phyloP scores from a whole-genome alignment of 345 rosid genomes.

The Dipteronia sinensis region DNA sequence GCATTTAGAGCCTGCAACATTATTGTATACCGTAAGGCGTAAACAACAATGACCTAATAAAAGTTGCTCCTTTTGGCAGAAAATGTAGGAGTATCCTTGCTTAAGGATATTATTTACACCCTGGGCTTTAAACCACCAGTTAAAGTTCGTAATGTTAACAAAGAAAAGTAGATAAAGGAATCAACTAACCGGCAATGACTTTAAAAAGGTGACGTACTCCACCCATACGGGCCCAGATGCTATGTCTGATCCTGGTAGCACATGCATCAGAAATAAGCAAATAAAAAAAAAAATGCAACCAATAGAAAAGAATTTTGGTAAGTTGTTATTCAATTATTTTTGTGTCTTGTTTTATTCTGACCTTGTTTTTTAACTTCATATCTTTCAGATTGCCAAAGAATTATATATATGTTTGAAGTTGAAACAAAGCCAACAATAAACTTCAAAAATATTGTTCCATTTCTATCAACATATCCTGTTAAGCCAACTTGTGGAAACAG shows the following conservation, averaged over 20 bases:
- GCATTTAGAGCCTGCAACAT: conserved; percentile 60
- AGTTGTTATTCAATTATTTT: background rate
- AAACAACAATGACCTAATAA: conserved; percentile 12
- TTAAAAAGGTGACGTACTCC: conserved; percentile 81
- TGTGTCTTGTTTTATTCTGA: background rate
- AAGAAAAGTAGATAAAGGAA: conserved; percentile 24
- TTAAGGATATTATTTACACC: background rate
- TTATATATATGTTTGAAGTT: background rate
- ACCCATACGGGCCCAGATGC: conserved; percentile 95
- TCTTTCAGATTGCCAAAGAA: background rate
- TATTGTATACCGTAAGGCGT: conserved; percentile 17
- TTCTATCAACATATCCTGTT: background rate
- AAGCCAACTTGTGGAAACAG: conserved; percentile 9
- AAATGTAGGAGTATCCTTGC: background rate
- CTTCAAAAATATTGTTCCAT: background rate
- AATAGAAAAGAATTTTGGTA: conserved; percentile 4
- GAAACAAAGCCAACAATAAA: background rate
- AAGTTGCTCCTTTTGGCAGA: conserved; percentile 9
- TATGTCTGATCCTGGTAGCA: conserved; percentile 75
- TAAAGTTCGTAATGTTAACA: background rate
- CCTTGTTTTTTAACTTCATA: background rate
- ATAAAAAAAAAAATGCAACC: conserved; percentile 13
- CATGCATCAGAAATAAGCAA: conserved; percentile 31
- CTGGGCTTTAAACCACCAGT: background rate
- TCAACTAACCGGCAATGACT: conserved; percentile 76